Evolutionary conservation across 2,329 filamentous ascomycete genomes (phyloP), one percentile per base, ranked within the genome.

Genomic region (Pseudogymnoascus sp.): DNA sequence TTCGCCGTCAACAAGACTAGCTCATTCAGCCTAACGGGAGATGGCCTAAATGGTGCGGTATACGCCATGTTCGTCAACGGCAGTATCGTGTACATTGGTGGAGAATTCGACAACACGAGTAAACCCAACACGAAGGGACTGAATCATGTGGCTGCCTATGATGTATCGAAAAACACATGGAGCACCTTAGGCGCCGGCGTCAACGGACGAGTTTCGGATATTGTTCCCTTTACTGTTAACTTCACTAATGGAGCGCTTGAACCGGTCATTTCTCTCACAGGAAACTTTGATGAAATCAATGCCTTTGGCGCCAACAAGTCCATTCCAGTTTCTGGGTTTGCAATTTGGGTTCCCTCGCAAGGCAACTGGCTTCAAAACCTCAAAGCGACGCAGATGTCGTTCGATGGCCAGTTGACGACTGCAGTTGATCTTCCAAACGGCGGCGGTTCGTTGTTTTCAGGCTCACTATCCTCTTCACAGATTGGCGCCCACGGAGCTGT

Each of bases 351-450:
- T 6, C 89, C 89, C 2, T 95, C 91, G 3, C 79, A 81, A 63
- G 80, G 79, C 61, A 94, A 94, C 70, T 99, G 94, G 94, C 78
- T 99, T 13, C 84, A 90, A 69, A 94, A 95, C 65, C 75, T 96
- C 15, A 73, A 84, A 34, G 76, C 82, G 5, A 74, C 81, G 6
- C 79, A 84, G 30, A 84, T 89, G 59, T 78, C 82, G 5, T 81
- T 95, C 66, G 79, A 80, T 61, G 95, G 94, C 35, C 76, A 84
- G 60, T 78, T 99, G 48, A 88, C 85, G 15, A 81, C 89, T 5
- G 78, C 86, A 37, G 79, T 89, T n/a, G 78, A 85, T 59, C 76
- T 90, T 18, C 79, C 85, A 1, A 63, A 61, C 41, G 79, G 79
- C 55, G 79, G 78, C 56, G 80, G 79, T 18, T 82, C 85, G 13